Base-by-base conservation (phyloP, 1,284 basidiomycete species). In the Cutaneotrichosporon sp. region DNA sequence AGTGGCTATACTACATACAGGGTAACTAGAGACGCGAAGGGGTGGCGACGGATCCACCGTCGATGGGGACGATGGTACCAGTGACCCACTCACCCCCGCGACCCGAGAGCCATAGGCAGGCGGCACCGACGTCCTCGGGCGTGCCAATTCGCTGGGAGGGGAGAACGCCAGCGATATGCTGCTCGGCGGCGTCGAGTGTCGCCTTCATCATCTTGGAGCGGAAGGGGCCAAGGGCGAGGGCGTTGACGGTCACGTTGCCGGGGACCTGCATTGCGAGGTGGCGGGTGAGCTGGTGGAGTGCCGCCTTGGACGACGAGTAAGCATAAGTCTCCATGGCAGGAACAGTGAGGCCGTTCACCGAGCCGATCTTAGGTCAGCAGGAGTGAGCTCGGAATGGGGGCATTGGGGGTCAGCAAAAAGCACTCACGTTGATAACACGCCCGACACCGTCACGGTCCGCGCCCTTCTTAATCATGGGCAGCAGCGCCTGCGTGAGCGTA, bases 301-400 rank as follows among this genome's bases (percentile, higher is more conserved):
- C 79, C 9, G 83, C 83, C 73, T 90, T 90, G 32, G 86, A 86
- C 2, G 87, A 84, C 31, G 86, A 85, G 73, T 90, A 90, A 2
- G 88, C 87, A 69, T 87, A 90, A 1, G 88, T 89, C 72, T 89
- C 86, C 63, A 86, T 83, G 22, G 79, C 75, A 5, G 86, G 85
- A 0, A 86, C 83, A 42, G 69, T 70, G 18, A 86, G 67, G 4
- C 85, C 87, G 71, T 89, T 87, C 21, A 88, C 82, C 2, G 86
- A 87, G 13, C 87, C 88, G 70, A 89, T 88, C 55, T 56, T n/a
- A 21, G 16, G 55, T 53, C 51, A 53, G 51, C 31, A 4, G 5
- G 16, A 26, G 26, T 26, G 26, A 26, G 26, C 7, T 26, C 14
- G 22, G 11, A 6, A 13, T 26, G 26, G 26, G 26, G 2, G 26